Percentiles rank a stretch among this genome's conserved stretches.
phyloP scores from a whole-genome alignment of 148 eudicot genomes.

The Tetragonia tetragonoides region DNA sequence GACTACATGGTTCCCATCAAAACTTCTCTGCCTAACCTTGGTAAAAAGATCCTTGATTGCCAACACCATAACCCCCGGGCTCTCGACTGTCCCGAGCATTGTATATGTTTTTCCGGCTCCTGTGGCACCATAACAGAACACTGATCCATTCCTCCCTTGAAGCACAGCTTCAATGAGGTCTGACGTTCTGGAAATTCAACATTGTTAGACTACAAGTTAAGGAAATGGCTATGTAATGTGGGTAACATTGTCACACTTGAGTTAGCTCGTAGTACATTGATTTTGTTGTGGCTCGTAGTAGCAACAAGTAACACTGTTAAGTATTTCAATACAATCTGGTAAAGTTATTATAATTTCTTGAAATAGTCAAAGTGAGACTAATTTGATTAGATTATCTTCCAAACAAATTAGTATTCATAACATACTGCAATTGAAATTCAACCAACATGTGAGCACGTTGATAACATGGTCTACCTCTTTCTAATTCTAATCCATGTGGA shows the following conservation, averaged over 20 bases:
- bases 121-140: slow-evolving; percentile 89
- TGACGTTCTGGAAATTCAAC: slow-evolving; percentile 59
- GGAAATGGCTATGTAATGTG: not conserved
- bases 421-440: not conserved
- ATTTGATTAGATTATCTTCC: not conserved
- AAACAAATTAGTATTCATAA: too few species aligned
- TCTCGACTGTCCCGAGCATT: slow-evolving; percentile 78
- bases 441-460: slow-evolving; percentile 20
- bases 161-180: slow-evolving; percentile 83
- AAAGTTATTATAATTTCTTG: not conserved
- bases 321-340: not conserved
- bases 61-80: slow-evolving; percentile 86
- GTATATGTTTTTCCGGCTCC: slow-evolving; percentile 94
- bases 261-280: not conserved
- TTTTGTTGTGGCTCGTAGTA: not conserved
- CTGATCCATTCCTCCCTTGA: slow-evolving; percentile 84
- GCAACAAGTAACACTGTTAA: not conserved
- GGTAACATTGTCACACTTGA: too few species aligned
- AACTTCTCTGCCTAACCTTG: slow-evolving; percentile 77
- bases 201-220: not conserved
- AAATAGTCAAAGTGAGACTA: slow-evolving; percentile 2
- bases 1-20: slow-evolving; percentile 76
- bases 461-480: not conserved
- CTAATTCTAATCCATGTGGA: not conserved
- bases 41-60: slow-evolving; percentile 84